Conservation (phyloP, 2,329 filamentous ascomycete species). For the Cryphonectria naterciae region DNA sequence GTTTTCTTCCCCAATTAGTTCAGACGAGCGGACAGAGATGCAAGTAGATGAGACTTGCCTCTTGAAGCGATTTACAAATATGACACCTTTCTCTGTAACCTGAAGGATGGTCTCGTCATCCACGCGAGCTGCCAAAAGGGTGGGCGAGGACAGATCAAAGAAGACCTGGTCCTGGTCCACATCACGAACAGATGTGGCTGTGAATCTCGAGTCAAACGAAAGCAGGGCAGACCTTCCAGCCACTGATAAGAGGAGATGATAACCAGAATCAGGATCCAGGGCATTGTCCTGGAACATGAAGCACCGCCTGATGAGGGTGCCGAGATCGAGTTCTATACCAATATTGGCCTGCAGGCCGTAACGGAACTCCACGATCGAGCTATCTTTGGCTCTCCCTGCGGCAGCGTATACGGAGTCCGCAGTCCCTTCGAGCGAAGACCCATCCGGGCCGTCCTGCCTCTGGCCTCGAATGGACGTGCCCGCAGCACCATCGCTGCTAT, state of each 20-base stretch:
- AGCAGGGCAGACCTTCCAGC: slow-evolving; percentile 54
- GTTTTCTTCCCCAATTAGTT: neutral
- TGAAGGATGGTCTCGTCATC: slow-evolving; percentile 51
- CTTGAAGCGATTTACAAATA: slow-evolving; percentile 42
- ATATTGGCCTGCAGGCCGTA: slow-evolving; percentile 72
- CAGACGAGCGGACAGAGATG: neutral
- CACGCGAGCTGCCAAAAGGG: slow-evolving; percentile 50
- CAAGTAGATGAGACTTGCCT: slow-evolving; percentile 40
- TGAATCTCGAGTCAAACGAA: slow-evolving; percentile 53
- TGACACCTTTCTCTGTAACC: slow-evolving; percentile 55
- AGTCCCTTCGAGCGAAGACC: slow-evolving; percentile 40
- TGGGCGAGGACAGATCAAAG: slow-evolving; percentile 59
- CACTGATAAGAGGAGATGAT: slow-evolving; percentile 52
- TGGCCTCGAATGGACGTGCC: slow-evolving; percentile 31
- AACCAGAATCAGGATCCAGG: slow-evolving; percentile 35
- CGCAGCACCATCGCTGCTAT: slow-evolving; percentile 30
- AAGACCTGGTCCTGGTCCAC: slow-evolving; percentile 44
- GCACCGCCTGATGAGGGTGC: slow-evolving; percentile 52
- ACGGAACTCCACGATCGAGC: slow-evolving; percentile 70
- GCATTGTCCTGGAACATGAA: slow-evolving; percentile 53
- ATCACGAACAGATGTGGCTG: slow-evolving; percentile 38
- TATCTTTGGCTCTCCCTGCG: slow-evolving; percentile 64
- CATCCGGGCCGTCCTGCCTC: slow-evolving; percentile 45
- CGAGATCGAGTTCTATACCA: slow-evolving; percentile 59
- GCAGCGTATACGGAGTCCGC: slow-evolving; percentile 69